phyloP scores from a whole-genome alignment of 257 asterid genomes.

The Fraxinus quadrangulata region DNA sequence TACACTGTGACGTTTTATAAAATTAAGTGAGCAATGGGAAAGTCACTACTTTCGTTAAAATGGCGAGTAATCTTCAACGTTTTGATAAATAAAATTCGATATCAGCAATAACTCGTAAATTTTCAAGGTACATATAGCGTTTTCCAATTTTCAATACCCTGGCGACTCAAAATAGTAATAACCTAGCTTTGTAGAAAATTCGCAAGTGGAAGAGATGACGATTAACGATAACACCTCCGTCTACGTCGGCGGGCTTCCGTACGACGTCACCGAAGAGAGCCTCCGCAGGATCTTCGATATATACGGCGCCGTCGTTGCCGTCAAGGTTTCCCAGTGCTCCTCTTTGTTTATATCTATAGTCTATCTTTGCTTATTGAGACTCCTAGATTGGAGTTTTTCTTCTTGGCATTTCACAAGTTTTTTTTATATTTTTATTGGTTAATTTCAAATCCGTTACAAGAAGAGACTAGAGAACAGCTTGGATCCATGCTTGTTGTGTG shows the following conservation, averaged over 20 bases:
- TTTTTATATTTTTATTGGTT: not conserved
- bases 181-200: not conserved
- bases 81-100: too few relatives aligned
- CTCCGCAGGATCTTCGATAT: constrained; percentile 57
- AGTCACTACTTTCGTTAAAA: too few relatives aligned
- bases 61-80: too few relatives aligned
- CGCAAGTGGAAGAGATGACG: constrained; percentile 46
- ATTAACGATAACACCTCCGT: constrained; percentile 67
- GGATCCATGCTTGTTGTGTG: not conserved
- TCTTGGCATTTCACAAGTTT: not conserved
- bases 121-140: too few relatives aligned
- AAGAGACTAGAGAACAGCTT: not conserved
- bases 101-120: too few relatives aligned
- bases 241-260: constrained; percentile 76
- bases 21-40: too few relatives aligned
- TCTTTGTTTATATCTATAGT: not conserved
- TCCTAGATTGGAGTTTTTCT: not conserved
- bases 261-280: constrained; percentile 64
- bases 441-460: not conserved
- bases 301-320: constrained; percentile 64
- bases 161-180: too few relatives aligned
- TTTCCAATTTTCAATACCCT: too few relatives aligned
- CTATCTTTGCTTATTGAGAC: not conserved
- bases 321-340: constrained; percentile 51
- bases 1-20: too few relatives aligned